A percentile compares a stretch with the other conserved stretches of the same genome.
phyloP scores from a whole-genome alignment of 495 filamentous ascomycete genomes.

The Parathielavia hyrcaniae region DNA sequence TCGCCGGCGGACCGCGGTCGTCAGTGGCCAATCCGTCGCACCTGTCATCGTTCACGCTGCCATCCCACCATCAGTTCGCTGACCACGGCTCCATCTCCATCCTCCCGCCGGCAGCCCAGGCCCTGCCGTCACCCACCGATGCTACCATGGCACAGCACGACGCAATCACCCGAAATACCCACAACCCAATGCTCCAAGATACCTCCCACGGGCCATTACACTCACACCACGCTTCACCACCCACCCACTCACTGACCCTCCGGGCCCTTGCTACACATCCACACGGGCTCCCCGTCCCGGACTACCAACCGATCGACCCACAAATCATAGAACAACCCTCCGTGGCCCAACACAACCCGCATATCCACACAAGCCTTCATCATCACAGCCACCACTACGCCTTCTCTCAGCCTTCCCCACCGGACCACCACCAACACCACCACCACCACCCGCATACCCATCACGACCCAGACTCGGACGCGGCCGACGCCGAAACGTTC shows the following conservation, averaged over 20 bases:
- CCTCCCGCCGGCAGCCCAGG: constrained; percentile 17
- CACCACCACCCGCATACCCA: constrained; percentile 18
- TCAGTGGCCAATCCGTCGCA: constrained; percentile 27
- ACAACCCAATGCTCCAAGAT: constrained; percentile 31
- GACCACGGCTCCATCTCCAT: constrained; percentile 34
- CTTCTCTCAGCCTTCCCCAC: constrained; percentile 19
- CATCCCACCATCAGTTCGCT: constrained; percentile 31
- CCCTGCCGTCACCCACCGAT: constrained; percentile 14
- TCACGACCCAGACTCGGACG: constrained; percentile 29
- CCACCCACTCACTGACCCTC: constrained; percentile 21
- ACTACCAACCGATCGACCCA: constrained; percentile 47
- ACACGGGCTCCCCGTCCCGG: constrained; percentile 7
- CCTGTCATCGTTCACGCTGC: constrained; percentile 23
- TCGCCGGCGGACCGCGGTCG: not conserved
- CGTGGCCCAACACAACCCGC: constrained; percentile 15
- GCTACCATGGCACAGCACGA: constrained; percentile 17
- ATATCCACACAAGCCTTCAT: constrained; percentile 18
- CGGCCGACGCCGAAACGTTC: constrained; percentile 37
- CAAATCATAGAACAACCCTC: constrained; percentile 43
- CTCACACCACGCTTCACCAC: constrained; percentile 12
- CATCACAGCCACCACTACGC: constrained; percentile 26
- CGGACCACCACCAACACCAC: constrained; percentile 12
- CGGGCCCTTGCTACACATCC: constrained; percentile 17
- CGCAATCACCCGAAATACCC: constrained; percentile 12
- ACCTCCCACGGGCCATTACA: constrained; percentile 23